phyloP scores from a whole-genome alignment of 768 basidiomycete species.

The Lentinula edodes region DNA sequence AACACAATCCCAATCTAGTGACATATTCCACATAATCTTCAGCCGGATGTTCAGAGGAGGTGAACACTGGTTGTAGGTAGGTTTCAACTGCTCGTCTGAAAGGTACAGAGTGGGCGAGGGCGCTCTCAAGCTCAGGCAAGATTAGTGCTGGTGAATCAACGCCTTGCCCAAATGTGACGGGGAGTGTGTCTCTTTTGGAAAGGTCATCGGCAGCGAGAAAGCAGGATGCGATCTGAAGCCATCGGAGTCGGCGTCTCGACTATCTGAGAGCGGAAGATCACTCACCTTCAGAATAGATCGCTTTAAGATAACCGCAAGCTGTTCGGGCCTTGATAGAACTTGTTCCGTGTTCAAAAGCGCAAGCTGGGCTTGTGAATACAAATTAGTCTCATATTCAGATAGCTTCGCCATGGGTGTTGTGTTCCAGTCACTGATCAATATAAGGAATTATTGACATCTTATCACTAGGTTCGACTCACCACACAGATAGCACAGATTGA shows the following conservation, averaged over 20 bases:
- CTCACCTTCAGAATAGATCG: slow-evolving; percentile 38
- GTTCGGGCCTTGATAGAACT: slow-evolving; percentile 31
- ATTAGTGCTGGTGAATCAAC: background rate
- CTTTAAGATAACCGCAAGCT: slow-evolving; percentile 35
- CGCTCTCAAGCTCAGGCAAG: slow-evolving; percentile 9
- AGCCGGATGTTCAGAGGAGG: slow-evolving; percentile 10
- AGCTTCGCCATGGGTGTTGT: slow-evolving; percentile 34
- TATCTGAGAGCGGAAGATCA: background rate
- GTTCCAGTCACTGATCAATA: slow-evolving; percentile 31
- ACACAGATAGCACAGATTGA: slow-evolving; percentile 28
- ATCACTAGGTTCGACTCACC: slow-evolving; percentile 24
- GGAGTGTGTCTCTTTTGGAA: background rate
- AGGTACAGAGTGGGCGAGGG: slow-evolving; percentile 18
- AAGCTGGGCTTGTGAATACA: slow-evolving; percentile 34
- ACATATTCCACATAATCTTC: slow-evolving; percentile 9
- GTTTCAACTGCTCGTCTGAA: slow-evolving; percentile 28
- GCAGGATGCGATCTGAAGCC: slow-evolving; percentile 34
- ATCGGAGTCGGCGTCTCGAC: background rate
- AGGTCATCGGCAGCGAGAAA: slow-evolving; percentile 24
- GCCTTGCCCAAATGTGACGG: background rate
- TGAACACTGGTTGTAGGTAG: slow-evolving; percentile 21
- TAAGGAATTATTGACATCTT: background rate
- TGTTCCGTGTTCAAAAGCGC: slow-evolving; percentile 33
- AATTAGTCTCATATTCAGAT: slow-evolving; percentile 27
- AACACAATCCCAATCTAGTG: slow-evolving; percentile 31